phyloP scores from a whole-genome alignment of 441 rosid species.

The Populus hybrid region DNA sequence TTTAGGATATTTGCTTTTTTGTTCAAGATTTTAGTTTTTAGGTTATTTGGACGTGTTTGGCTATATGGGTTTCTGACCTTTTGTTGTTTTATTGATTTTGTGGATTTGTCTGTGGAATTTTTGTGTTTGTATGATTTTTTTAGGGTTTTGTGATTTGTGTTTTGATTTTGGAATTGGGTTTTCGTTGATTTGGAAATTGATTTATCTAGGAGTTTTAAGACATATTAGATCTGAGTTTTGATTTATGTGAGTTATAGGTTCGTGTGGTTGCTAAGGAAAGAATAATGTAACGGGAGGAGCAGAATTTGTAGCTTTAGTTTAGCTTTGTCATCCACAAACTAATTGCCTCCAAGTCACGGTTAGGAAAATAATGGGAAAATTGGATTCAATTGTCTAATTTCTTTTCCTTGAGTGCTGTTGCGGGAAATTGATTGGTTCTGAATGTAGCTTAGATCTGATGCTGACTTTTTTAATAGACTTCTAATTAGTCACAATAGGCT shows the following conservation, averaged over 20 bases:
- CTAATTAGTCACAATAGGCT: background rate
- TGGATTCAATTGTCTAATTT: background rate
- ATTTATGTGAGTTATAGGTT: background rate
- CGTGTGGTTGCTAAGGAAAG: background rate
- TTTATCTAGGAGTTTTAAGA: background rate
- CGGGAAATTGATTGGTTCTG: background rate
- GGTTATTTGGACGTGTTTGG: background rate
- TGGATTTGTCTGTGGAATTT: background rate
- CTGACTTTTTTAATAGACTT: background rate
- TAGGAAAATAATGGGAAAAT: no score
- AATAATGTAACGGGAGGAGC: background rate
- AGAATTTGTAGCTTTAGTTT: background rate
- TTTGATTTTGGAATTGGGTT: background rate
- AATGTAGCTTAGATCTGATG: background rate
- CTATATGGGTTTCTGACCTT: background rate
- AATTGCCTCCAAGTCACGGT: background rate
- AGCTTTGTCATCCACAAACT: background rate
- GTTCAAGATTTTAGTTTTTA: background rate
- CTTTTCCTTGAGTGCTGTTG: background rate
- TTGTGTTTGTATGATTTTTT: background rate
- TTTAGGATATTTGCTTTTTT: no score
- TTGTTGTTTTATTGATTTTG: background rate
- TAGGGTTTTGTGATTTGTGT: background rate
- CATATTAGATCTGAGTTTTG: background rate
- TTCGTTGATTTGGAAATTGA: background rate